Percentiles rank a stretch among this genome's conserved stretches.
Evolutionary conservation across 371 early-diverging fungal genomes (phyloP).

Genomic region (Circinella minor): DNA sequence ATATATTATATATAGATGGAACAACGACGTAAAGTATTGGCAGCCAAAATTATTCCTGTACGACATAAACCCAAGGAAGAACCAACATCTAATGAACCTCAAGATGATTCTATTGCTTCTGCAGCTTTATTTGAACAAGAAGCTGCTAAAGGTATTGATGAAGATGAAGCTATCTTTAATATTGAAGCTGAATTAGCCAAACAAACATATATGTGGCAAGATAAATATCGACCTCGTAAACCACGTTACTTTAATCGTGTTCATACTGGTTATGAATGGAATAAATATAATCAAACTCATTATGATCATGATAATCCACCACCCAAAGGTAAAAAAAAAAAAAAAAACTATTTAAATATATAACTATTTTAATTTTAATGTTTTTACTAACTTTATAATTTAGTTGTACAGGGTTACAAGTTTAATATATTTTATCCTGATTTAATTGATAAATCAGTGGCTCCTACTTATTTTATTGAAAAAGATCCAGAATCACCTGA

Average conservation of each 20-base stretch:
- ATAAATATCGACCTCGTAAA: conserved; percentile 93
- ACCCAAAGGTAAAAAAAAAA: conserved; percentile 86
- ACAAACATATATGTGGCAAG: conserved; percentile 83
- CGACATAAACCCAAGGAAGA: conserved; percentile 32
- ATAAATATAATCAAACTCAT: conserved; percentile 98
- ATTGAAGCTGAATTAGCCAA: conserved; percentile 74
- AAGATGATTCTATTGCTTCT: conserved; percentile 45
- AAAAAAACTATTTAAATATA: too few species aligned
- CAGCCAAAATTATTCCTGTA: conserved; percentile 61
- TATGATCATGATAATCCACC: conserved; percentile 97
- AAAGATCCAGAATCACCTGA: conserved; percentile 76
- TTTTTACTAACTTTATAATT: too few species aligned
- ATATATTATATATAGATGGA: conserved; percentile 48
- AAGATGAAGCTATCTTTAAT: conserved; percentile 81
- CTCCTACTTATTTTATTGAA: conserved; percentile 88
- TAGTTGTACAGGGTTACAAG: conserved; percentile 96
- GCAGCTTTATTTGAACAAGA: conserved; percentile 68
- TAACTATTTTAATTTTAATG: too few species aligned
- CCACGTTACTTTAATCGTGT: conserved; percentile 95
- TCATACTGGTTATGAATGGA: conserved; percentile 97
- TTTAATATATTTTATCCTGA: conserved; percentile 97
- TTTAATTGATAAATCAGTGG: conserved; percentile 84
- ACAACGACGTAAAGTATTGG: conserved; percentile 60
- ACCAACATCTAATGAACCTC: conserved; percentile 24
- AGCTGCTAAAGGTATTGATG: conserved; percentile 77